Conservation (phyloP, 805 yeast species). For the Sporopachydermia quercuum region DNA sequence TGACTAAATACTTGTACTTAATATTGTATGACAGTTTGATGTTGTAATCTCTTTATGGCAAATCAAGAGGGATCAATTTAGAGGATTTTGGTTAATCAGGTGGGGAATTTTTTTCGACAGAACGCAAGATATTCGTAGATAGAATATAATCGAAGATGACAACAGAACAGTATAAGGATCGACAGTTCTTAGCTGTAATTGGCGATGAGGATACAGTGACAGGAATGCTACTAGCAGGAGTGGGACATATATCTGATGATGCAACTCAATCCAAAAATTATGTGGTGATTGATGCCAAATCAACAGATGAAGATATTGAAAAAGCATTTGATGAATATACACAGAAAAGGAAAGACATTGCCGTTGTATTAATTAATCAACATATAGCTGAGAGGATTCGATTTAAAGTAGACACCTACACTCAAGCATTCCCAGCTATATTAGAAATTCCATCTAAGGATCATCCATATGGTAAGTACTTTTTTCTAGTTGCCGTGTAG, state of each 20-base stretch:
- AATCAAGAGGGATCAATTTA: no score
- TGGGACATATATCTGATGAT: constrained; percentile 61
- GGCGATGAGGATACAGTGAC: constrained; percentile 98
- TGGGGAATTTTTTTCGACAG: no score
- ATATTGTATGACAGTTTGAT: no score
- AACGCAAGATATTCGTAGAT: no score
- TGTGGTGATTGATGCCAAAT: constrained; percentile 66
- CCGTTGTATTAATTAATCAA: constrained; percentile 84
- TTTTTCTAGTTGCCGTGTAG: background rate
- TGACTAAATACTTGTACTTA: no score
- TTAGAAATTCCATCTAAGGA: constrained; percentile 96
- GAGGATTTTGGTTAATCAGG: no score
- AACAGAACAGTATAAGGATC: constrained; percentile 36
- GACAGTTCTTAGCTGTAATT: constrained; percentile 80
- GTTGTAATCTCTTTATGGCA: no score
- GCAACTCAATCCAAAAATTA: constrained; percentile 60
- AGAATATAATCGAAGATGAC: no score
- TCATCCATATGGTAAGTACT: constrained; percentile 60
- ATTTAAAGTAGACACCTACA: constrained; percentile 63
- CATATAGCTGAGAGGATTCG: constrained; percentile 83
- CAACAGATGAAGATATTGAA: constrained; percentile 62
- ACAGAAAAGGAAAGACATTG: constrained; percentile 68
- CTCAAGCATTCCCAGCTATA: constrained; percentile 90
- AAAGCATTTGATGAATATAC: constrained; percentile 66
- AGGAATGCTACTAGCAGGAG: constrained; percentile 88